Percentiles rank a stretch among this genome's conserved stretches.
Conservation (phyloP, 805 yeast genomes). For the Torulaspora indica region DNA sequence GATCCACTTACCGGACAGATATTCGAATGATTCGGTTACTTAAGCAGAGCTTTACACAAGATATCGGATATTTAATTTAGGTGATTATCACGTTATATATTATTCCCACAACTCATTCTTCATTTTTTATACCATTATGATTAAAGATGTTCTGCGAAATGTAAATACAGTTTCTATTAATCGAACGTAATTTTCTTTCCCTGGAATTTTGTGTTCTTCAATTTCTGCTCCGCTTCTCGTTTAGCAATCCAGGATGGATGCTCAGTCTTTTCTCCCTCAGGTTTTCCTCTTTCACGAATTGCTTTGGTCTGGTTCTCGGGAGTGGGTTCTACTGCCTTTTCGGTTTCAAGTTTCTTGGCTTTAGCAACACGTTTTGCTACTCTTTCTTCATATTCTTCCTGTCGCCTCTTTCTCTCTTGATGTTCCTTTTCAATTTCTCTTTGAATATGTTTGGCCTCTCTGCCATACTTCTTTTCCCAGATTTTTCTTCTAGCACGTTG, state of each 20-base stretch:
- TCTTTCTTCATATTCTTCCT: constrained; percentile 67
- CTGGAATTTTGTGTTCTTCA: constrained; percentile 58
- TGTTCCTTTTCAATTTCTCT: constrained; percentile 53
- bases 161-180: constrained; percentile 18
- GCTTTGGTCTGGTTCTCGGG: background rate
- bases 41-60: background rate
- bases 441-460: constrained; percentile 74
- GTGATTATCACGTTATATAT: constrained; percentile 1
- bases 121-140: constrained; percentile 1
- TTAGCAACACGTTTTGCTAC: constrained; percentile 59
- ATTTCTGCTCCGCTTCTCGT: constrained; percentile 61
- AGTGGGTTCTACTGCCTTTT: constrained; percentile 31
- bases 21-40: constrained; percentile 15
- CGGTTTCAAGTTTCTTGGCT: constrained; percentile 38
- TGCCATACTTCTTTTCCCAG: constrained; percentile 90
- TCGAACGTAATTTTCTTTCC: constrained; percentile 87
- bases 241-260: constrained; percentile 99
- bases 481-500: constrained; percentile 95
- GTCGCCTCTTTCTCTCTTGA: constrained; percentile 56
- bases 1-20: constrained; percentile 43
- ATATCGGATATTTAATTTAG: background rate
- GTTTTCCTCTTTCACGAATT: constrained; percentile 5
- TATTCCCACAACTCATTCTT: constrained; percentile 3
- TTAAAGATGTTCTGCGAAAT: background rate
- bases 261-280: constrained; percentile 15